Conservation (phyloP, 768 basidiomycete species). For the Auricularia auricula-judae region DNA sequence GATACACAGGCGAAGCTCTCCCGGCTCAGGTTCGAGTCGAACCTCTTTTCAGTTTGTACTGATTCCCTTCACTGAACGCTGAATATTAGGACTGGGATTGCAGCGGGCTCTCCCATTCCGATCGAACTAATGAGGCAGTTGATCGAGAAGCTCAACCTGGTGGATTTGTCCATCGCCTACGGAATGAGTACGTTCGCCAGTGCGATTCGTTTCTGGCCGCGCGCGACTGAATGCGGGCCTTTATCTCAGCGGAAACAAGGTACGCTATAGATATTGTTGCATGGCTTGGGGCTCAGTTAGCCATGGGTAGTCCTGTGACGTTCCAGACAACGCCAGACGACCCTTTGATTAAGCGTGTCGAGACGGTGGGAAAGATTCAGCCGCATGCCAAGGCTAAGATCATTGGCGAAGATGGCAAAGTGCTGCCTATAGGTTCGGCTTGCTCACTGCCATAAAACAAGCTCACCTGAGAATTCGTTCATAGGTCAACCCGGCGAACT, state of each 20-base stretch:
- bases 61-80: neutral
- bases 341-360: constrained; percentile 61
- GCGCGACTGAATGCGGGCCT: no score
- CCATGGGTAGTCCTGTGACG: constrained; percentile 52
- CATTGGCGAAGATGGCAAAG: constrained; percentile 42
- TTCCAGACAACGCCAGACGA: constrained; percentile 70
- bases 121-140: constrained; percentile 70
- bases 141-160: constrained; percentile 54
- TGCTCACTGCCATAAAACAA: neutral
- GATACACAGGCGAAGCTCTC: constrained; percentile 39
- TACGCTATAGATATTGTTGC: constrained; percentile 8
- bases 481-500: constrained; percentile 52
- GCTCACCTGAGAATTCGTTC: neutral
- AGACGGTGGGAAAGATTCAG: constrained; percentile 68
- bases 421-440: constrained; percentile 51
- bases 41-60: neutral
- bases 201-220: no score
- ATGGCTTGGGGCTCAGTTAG: neutral
- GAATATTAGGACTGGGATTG: constrained; percentile 59
- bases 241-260: constrained; percentile 57
- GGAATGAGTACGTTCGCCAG: constrained; percentile 63
- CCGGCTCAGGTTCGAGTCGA: constrained; percentile 38
- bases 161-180: constrained; percentile 66
- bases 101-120: constrained; percentile 69
- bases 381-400: constrained; percentile 74